Evolutionary conservation across 2,329 filamentous ascomycete species (phyloP), one percentile per base, ranked within the genome.

Genomic region (Arthrinium phaeospermum): DNA sequence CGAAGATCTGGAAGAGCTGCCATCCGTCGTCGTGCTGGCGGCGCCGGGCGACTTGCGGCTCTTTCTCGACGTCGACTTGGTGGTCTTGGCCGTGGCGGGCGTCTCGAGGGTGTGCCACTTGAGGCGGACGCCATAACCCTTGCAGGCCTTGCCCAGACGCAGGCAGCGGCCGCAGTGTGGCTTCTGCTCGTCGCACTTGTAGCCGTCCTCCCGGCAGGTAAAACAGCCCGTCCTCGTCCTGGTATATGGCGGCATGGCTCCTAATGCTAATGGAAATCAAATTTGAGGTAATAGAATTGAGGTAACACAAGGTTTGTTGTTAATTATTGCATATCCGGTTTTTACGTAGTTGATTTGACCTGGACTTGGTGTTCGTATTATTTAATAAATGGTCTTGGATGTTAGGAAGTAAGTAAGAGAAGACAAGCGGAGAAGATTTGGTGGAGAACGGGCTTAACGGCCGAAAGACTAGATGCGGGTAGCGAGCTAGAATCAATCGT

Each of bases 171-270:
- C 76, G 19, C 80, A 81, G 53, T 74, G 75, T 10, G 80, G 80
- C 47, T 77, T 80, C 34, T 76, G 73, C 73, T 81, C 80, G 46
- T 81, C 80, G 49, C 80, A 81, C 68, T 81, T 81, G 57, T 81
- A 81, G 12, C 80, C 80, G n/a, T 81, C 79, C 37, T 78, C 79
- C 13, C 79, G 76, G 67, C 71, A 77, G n/a, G 79, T 80, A 68
- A 76, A 75, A 34, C 79, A 80, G 8, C 79, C 79, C 10, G 78
- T 79, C 53, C 78, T 74, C 2, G 78, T 79, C 27, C 78, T 76
- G 49, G 74, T 76, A 72, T 70, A 70, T n/a, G 68, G 30, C 34
- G 57, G 57, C 57, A 64, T 64, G 53, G 22, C 53, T 61, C 14
- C 5, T 22, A 37, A 37, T 12, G 6, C 5, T 22, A 37, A 37